Evolutionary conservation across 164 flowering plant genomes (phyloP).

Genomic region (Kingdonia uniflora): DNA sequence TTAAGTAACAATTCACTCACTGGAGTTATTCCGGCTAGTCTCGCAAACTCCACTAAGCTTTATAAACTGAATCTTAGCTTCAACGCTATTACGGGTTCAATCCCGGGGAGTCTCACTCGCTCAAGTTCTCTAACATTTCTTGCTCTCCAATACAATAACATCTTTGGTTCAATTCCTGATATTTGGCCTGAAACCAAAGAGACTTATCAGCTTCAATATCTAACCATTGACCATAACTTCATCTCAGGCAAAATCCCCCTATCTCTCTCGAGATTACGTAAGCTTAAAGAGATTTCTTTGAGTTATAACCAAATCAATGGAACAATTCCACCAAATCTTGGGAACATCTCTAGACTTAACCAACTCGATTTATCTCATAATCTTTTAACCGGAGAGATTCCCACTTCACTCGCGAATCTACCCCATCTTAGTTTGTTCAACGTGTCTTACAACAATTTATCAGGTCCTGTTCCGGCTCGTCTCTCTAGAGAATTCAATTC

Average conservation of each 20-base stretch:
- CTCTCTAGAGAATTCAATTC: slow-evolving; percentile 67
- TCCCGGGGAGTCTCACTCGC: slow-evolving; percentile 45
- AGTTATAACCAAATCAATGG: slow-evolving; percentile 51
- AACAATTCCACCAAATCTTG: slow-evolving; percentile 42
- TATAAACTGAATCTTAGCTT: slow-evolving; percentile 68
- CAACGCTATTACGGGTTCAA: slow-evolving; percentile 51
- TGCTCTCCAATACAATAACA: slow-evolving; percentile 63
- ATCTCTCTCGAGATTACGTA: slow-evolving; percentile 32
- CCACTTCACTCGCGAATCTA: slow-evolving; percentile 40
- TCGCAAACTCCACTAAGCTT: slow-evolving; percentile 47
- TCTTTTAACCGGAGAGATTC: slow-evolving; percentile 51
- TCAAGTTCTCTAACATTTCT: slow-evolving; percentile 51
- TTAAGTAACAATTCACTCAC: slow-evolving; percentile 58
- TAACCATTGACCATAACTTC: slow-evolving; percentile 51
- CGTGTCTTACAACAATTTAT: slow-evolving; percentile 76
- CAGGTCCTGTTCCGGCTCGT: slow-evolving; percentile 69
- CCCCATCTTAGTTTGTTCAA: slow-evolving; percentile 51
- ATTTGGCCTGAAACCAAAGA: slow-evolving; percentile 33
- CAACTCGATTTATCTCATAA: slow-evolving; percentile 59
- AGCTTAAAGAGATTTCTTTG: slow-evolving; percentile 41
- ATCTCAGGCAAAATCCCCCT: slow-evolving; percentile 46
- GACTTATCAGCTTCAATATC: slow-evolving; percentile 28
- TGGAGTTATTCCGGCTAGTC: slow-evolving; percentile 52
- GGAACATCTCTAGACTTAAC: slow-evolving; percentile 40
- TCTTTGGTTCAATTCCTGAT: slow-evolving; percentile 68